Conservation (phyloP, 1,284 basidiomycete genomes). For the Ustilago sp. region DNA sequence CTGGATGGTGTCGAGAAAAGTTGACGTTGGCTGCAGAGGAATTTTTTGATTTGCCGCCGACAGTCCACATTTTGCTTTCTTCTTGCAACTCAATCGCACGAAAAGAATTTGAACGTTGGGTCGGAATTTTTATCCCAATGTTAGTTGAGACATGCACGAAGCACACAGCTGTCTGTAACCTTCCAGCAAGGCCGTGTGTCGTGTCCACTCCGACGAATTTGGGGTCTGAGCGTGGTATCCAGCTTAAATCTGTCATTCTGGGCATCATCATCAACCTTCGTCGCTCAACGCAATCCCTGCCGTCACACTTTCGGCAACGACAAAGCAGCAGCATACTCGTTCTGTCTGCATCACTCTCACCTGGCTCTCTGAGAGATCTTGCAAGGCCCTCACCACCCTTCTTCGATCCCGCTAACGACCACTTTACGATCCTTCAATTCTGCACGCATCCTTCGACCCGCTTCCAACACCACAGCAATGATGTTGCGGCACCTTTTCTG, state of each 20-base stretch:
- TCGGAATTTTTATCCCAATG: neutral
- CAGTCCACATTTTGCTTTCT: constrained; percentile 4
- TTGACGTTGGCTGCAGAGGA: constrained; percentile 9
- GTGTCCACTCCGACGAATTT: neutral
- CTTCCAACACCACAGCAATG: neutral
- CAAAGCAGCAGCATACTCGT: neutral
- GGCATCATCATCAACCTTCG: neutral
- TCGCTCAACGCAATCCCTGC: neutral
- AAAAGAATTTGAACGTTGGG: neutral
- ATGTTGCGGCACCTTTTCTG: constrained; percentile 7
- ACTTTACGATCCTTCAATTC: neutral
- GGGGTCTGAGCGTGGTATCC: neutral
- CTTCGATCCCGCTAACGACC: neutral
- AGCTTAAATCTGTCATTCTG: neutral
- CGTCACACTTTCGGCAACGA: neutral
- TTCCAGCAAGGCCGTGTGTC: constrained; percentile 37
- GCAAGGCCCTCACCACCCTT: neutral
- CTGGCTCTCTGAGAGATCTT: neutral
- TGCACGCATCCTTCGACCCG: neutral
- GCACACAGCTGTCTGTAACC: constrained; percentile 8
- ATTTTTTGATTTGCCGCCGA: constrained; percentile 8
- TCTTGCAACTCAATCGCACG: constrained; percentile 18
- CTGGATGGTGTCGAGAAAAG: constrained; percentile 9
- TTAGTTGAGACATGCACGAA: constrained; percentile 33
- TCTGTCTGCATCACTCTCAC: neutral